Evolutionary conservation across 176 grass and related monocot genomes (phyloP), one percentile per base, ranked within the genome.

Genomic region (Paspalum vaginatum): DNA sequence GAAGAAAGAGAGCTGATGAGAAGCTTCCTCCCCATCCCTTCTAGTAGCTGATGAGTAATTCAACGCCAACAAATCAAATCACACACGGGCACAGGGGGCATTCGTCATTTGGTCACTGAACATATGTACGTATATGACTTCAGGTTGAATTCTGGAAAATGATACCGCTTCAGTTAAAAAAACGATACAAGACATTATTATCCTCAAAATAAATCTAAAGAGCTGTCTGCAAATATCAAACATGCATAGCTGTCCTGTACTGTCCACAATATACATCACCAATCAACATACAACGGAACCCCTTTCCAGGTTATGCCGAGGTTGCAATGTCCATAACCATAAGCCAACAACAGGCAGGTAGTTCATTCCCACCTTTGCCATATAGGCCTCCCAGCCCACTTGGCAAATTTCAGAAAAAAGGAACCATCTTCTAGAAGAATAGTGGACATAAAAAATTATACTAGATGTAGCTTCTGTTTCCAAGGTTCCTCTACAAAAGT

Each of bases 381-480:
- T 74, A 44, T 64, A 60, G 1, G 20, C 68, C 18, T 73, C 80
- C 49, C 46, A 78, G 12, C 58, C 24, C 82, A 83, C 55, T 62
- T 80, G 76, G 46, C 61, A 63, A 46, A 63, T 81, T 79, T 81
- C 69, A 48, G 20, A 84, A 84, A 84, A 84, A 80, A 65, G 26
- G 60, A 59, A 84, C 61, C 25, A 13, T 38, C 70, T 73, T 81
- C 81, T 75, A 85, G 81, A 88, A 63, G 85, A 66, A 91, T 72
- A 81, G 24, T 26, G 44, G 69, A 46, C 18, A 73, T 17, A 61
- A 69, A 40, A 47, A 63, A n/a, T 59, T 71, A 49, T n/a, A 74
- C 84, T 75, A 74, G 37, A 56, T 59, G 78, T 77, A 40, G 58
- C 73, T 73, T 61, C 59, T 41, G 24, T 45, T 75, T 47, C 62